These are phyloP conservation scores for Hypoxylon sp. DNA, from an alignment of 2,329 filamentous ascomycete genomes.

Conservation along the genomic window DNA sequence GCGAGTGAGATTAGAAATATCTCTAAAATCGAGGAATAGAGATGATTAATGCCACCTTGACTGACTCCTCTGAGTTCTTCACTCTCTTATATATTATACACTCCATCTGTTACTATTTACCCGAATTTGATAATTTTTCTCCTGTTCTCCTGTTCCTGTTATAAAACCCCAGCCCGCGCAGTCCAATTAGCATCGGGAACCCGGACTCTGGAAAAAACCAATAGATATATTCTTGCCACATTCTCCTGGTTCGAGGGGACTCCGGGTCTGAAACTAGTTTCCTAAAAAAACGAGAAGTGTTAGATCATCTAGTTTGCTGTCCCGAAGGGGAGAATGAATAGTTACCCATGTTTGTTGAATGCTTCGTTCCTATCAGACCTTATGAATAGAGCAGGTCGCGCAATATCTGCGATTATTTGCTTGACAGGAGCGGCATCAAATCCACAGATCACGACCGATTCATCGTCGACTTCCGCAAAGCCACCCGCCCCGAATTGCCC, in stretches of 20 bases:
- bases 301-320: background rate
- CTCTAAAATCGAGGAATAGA: background rate
- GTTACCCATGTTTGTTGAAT: background rate
- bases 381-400: background rate
- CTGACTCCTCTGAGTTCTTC: background rate
- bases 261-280: background rate
- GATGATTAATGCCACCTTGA: background rate
- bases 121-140: background rate
- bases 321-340: background rate
- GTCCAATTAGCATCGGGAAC: no score
- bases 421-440: background rate
- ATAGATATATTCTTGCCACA: slow-evolving; percentile 11
- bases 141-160: no score
- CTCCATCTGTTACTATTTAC: background rate
- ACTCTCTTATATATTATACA: background rate
- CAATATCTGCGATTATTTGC: slow-evolving; percentile 1
- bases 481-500: background rate
- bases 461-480: background rate
- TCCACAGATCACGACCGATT: background rate
- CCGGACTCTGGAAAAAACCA: background rate
- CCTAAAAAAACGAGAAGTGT: background rate
- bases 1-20: background rate
- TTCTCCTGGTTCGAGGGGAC: background rate
- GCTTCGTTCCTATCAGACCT: background rate
- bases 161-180: background rate